These are phyloP conservation scores for Dujonia santamariae DNA, from an alignment of 1,139 yeast genomes.

Conservation along the genomic window DNA sequence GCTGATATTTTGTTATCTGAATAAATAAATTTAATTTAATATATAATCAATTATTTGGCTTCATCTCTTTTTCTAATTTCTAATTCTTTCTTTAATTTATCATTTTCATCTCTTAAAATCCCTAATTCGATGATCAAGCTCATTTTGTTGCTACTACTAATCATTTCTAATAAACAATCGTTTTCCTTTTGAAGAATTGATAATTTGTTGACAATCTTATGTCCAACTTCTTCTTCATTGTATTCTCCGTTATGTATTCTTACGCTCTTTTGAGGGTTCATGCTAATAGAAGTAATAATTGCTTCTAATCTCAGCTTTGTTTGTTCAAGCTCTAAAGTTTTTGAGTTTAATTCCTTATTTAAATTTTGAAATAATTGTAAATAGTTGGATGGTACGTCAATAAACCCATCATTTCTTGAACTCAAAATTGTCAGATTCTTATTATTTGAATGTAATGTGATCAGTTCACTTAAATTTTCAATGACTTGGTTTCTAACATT, in stretches of 20 bases:
- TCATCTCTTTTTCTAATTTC: not conserved
- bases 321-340: conserved; percentile 54
- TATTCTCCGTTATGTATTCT: conserved; percentile 51
- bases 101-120: conserved; percentile 43
- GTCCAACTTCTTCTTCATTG: conserved; percentile 77
- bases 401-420: conserved; percentile 4
- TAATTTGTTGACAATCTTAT: conserved; percentile 65
- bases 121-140: conserved; percentile 70
- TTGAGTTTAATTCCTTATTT: conserved; percentile 47
- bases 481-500: conserved; percentile 34
- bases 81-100: conserved; percentile 14
- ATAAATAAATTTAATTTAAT: no score
- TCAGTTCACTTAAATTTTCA: conserved; percentile 31
- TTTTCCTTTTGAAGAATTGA: conserved; percentile 67
- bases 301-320: conserved; percentile 64
- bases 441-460: conserved; percentile 7
- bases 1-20: no score
- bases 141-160: conserved; percentile 69
- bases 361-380: conserved; percentile 49
- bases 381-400: conserved; percentile 41
- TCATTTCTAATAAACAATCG: conserved; percentile 63
- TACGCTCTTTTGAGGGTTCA: conserved; percentile 12
- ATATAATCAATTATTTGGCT: no score
- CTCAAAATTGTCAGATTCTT: not conserved
- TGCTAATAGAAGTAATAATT: conserved; percentile 28